Evolutionary conservation across 306 rosid genomes (phyloP), one percentile per base, ranked within the genome.

Genomic region (Spatholobus suberectus): DNA sequence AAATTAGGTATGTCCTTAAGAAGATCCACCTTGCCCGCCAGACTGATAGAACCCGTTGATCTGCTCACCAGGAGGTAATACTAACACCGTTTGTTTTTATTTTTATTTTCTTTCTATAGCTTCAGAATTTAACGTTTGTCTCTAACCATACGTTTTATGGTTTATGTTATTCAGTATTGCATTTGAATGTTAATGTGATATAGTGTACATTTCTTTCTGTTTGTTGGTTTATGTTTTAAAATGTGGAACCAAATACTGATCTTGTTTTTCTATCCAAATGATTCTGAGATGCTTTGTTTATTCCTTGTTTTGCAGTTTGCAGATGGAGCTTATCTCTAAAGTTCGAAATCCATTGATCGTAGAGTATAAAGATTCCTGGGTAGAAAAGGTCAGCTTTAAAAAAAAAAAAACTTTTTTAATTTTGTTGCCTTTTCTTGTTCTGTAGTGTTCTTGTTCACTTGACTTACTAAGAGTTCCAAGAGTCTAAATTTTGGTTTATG

Each of bases 361-460:
- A 67, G 98, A 96, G 75, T 94, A 96, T 86, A 96, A 96, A 86
- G 98, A 94, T 91, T 94, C 98, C 17, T 96, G 99, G 99, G 99
- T 96, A 4, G 98, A 96, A 90, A 96, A 92, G 98, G 98, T 94
- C 13, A 13, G 84, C 24, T 14, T 63, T 20, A 5, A 4, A 18
- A 9, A 1, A 2, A 2, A 40, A 21, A 10, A 37, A 8, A 18
- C 5, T 17, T 34, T 51, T 62, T n/a, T 8, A 46, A 24, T 10
- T 51, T 47, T 51, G 20, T 73, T 65, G 18, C 21, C 20, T 69
- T 78, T 18, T 57, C 21, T 71, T 70, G n/a, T 38, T 71, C 5
- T 81, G 32, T 63, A 46, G 70, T 49, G 34, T 23, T 70, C 43
- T 70, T 76, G 49, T 80, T 66, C 57, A n/a, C 7, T 79, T 66